These are phyloP conservation scores for Lagenaria siceraria DNA, from an alignment of 306 rosid genomes.

Conservation along the genomic window DNA sequence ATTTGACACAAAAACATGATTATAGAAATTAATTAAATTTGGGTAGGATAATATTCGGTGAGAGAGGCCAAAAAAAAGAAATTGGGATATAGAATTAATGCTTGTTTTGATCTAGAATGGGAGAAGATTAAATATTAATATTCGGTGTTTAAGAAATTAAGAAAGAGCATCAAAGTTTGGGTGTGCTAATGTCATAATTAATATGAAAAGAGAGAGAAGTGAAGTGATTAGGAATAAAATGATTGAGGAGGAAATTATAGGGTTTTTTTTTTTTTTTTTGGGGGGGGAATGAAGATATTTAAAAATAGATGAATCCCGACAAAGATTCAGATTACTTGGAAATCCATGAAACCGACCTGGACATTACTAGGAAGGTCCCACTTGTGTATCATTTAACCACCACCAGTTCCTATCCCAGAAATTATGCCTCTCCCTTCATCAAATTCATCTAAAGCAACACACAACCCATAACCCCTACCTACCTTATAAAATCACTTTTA, in stretches of 20 bases:
- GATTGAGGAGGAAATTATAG: too few species aligned
- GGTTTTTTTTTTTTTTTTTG: too few species aligned
- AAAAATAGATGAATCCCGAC: conserved; percentile 4
- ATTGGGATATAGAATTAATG: neutral
- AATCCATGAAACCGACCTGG: conserved; percentile 50
- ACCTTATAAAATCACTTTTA: neutral
- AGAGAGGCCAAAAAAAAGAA: neutral
- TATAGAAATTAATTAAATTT: neutral
- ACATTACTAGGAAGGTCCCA: conserved; percentile 56
- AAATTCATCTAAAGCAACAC: neutral
- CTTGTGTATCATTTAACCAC: conserved; percentile 37
- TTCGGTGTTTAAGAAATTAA: neutral
- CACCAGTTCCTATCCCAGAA: conserved; percentile 43
- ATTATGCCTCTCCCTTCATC: neutral
- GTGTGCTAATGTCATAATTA: neutral
- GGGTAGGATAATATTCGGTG: neutral
- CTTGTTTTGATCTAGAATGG: neutral
- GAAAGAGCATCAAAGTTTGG: neutral
- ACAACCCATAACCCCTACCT: conserved; percentile 5
- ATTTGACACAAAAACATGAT: neutral
- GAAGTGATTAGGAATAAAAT: neutral
- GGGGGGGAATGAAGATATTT: neutral
- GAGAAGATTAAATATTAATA: neutral
- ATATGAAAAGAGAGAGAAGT: neutral
- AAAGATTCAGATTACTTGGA: conserved; percentile 38